Evolutionary conservation across 208 protist species (phyloP), one percentile per base, ranked within the genome.

Genomic region (Herpetomonas tarakana): DNA sequence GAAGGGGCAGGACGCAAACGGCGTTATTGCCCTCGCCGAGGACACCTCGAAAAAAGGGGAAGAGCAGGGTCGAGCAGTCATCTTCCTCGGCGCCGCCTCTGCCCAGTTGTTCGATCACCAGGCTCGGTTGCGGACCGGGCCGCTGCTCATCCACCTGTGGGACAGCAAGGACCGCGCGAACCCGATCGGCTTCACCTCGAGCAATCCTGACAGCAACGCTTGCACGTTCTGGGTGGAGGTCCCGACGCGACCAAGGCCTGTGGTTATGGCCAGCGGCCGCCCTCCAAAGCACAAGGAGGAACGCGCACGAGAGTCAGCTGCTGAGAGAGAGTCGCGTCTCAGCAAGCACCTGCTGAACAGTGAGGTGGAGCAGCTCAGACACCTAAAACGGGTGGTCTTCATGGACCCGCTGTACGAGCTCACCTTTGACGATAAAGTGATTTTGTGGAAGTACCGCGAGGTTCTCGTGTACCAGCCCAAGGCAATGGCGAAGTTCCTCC

Each of bases 401-500:
- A 81, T 62, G 39, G 86, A 94, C 35, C 76, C 86, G 2, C 74
- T 97, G 11, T 62, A 76, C 16, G 41, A 72, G 1, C 45, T 97
- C 1, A 82, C 62, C 3, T 19, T 35, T 21, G 72, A 66, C 22
- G 88, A 97, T 56, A 85, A 88, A 31, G 62, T 71, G 0, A 65
- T 92, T 7, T 19, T 97, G 18, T 94, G 83, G 85, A 74, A 78
- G 46, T 83, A 86, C 50, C 74, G 83, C 9, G 63, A 88, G 38
- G 53, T 81, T 9, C 66, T 89, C 4, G 18, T 89, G 11, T 55
- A 55, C 0, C 57, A 76, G 27, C 85, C 88, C 29, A 78, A 70
- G 19, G 83, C 78, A 0, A 64, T 97, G 61, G 54, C 82, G 1
- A 96, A 92, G 27, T 86, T 94, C 52, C 58, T 97, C 11, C 65